phyloP scores from a whole-genome alignment of 2,329 filamentous ascomycete species.

The Aspergillus sp. region DNA sequence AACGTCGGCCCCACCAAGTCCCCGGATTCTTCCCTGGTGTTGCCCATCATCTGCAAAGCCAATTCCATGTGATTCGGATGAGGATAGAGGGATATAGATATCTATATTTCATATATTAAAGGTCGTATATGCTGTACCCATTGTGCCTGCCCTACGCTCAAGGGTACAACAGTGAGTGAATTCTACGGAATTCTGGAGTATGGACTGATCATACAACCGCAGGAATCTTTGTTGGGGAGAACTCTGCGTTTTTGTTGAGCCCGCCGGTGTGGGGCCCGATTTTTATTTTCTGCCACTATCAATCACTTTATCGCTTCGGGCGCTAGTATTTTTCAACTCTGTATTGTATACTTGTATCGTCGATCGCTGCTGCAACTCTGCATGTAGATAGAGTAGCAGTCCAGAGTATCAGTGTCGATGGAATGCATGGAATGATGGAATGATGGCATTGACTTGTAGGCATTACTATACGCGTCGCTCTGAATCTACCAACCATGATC shows the following conservation, averaged over 20 bases:
- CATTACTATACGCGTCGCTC: slow-evolving; percentile 32
- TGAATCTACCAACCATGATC: slow-evolving; percentile 58
- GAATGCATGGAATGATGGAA: no score
- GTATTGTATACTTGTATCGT: neutral
- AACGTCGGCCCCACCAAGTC: neutral
- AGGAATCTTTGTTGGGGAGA: neutral
- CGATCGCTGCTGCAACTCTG: no score
- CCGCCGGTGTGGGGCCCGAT: neutral
- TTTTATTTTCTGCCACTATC: neutral
- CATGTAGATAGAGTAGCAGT: no score
- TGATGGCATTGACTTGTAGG: neutral
- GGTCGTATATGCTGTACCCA: neutral
- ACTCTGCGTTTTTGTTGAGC: neutral
- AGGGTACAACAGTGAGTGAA: no score
- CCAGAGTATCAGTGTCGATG: no score
- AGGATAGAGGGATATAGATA: no score
- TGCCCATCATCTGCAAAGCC: neutral
- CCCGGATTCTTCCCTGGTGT: no score
- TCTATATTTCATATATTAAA: neutral
- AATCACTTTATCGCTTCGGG: neutral
- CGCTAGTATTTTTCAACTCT: neutral
- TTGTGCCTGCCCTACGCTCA: no score
- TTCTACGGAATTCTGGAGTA: neutral
- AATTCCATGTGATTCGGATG: neutral
- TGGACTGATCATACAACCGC: neutral